Conservation (phyloP, 495 filamentous ascomycete genomes). For the Melanomma pulvis-pyrius region DNA sequence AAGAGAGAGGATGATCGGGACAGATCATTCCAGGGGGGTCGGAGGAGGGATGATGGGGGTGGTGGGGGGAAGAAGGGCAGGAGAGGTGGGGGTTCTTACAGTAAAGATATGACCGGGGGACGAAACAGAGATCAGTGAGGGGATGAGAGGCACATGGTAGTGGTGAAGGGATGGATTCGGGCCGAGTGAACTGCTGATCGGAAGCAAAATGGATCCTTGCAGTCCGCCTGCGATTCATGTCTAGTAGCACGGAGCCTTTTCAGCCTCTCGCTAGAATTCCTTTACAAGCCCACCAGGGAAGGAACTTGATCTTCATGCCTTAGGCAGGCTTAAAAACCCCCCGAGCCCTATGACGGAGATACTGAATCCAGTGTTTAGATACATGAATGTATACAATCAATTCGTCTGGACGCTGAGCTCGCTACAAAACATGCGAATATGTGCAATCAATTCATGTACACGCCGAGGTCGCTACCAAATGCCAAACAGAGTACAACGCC, state of each 20-base stretch:
- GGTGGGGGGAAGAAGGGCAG: slow-evolving; percentile 1
- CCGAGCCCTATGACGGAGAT: too few species aligned
- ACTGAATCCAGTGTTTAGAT: too few species aligned
- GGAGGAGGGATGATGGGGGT: neutral
- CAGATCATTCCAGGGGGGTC: slow-evolving; percentile 23
- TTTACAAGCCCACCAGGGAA: too few species aligned
- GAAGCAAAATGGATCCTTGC: neutral
- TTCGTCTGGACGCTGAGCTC: neutral
- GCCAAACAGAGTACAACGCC: neutral
- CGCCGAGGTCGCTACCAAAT: neutral
- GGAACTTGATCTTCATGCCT: too few species aligned
- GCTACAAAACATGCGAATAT: neutral
- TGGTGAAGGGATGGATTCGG: neutral
- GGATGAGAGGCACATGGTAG: neutral
- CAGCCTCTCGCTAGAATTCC: too few species aligned
- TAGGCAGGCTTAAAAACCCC: too few species aligned
- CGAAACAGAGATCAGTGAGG: neutral
- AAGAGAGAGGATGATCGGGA: slow-evolving; percentile 20
- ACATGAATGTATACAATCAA: neutral
- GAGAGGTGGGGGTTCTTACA: slow-evolving; percentile 4
- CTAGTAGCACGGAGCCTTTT: too few species aligned
- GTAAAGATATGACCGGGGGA: slow-evolving; percentile 15
- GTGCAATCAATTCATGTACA: neutral
- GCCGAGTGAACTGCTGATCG: neutral
- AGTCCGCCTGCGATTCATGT: too few species aligned